Conservation (phyloP, 2,329 filamentous ascomycete species). For the Monilinia aucupariae region DNA sequence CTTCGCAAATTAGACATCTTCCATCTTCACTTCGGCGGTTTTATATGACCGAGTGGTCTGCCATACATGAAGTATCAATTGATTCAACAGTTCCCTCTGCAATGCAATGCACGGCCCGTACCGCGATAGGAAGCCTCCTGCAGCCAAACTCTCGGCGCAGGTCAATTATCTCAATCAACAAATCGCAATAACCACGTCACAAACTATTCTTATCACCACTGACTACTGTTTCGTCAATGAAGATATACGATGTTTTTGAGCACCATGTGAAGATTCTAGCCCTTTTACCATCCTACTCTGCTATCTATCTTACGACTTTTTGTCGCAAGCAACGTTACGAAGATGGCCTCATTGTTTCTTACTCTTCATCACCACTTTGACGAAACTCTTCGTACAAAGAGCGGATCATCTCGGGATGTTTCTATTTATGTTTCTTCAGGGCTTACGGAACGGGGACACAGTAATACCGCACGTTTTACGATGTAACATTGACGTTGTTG, state of each 20-base stretch:
- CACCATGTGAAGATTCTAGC: background rate
- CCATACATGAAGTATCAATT: slow-evolving; percentile 10
- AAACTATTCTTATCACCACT: background rate
- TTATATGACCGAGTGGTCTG: slow-evolving; percentile 12
- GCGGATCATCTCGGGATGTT: background rate
- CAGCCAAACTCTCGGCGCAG: slow-evolving; percentile 6
- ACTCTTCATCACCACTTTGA: background rate
- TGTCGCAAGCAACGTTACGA: slow-evolving; percentile 11
- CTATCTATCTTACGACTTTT: slow-evolving; percentile 5
- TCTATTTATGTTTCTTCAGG: background rate
- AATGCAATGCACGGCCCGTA: slow-evolving; percentile 14
- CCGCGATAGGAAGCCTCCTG: slow-evolving; percentile 12
- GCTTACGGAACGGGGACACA: slow-evolving; percentile 2
- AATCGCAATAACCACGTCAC: background rate
- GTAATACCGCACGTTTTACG: background rate
- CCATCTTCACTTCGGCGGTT: slow-evolving; percentile 8
- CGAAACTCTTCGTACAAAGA: background rate
- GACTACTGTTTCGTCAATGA: background rate
- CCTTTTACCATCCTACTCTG: background rate
- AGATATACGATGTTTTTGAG: background rate
- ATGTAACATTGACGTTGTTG: background rate
- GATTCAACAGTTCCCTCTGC: slow-evolving; percentile 3
- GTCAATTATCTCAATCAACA: background rate
- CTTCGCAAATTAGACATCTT: background rate
- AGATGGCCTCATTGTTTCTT: background rate